Percentiles rank a stretch among this genome's conserved stretches.
phyloP scores from a whole-genome alignment of 1,284 basidiomycete species.

The Limonomyces culmigenus region DNA sequence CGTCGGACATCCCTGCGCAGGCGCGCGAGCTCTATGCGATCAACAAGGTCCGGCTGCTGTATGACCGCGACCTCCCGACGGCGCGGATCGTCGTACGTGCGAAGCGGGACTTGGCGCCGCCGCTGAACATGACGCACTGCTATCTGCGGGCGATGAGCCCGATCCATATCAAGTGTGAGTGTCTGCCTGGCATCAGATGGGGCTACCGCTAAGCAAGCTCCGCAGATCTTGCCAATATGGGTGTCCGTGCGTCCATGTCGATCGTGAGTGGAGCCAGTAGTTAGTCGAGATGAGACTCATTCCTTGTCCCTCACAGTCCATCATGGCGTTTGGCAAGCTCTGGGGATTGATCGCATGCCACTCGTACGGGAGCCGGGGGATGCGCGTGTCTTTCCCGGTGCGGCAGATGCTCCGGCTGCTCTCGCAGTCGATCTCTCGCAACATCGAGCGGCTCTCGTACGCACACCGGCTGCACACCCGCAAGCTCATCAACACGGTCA shows the following conservation, averaged over 20 bases:
- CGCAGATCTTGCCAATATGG: conserved; percentile 65
- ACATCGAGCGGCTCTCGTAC: conserved; percentile 73
- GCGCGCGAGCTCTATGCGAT: conserved; percentile 11
- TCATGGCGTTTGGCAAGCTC: conserved; percentile 68
- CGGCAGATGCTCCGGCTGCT: conserved; percentile 70
- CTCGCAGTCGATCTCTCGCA: conserved; percentile 71
- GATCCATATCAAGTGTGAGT: conserved; percentile 70
- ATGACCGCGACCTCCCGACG: conserved; percentile 64
- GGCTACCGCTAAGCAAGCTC: background rate
- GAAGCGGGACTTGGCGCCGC: conserved; percentile 50
- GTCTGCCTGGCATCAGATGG: conserved; percentile 1
- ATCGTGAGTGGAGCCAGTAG: conserved; percentile 28
- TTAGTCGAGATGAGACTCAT: background rate
- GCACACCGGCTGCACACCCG: conserved; percentile 64
- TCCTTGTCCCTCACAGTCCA: conserved; percentile 29
- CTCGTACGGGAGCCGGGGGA: conserved; percentile 63
- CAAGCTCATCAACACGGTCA: conserved; percentile 70
- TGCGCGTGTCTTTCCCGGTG: conserved; percentile 75
- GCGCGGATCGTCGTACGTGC: conserved; percentile 61
- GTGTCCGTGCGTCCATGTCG: conserved; percentile 74
- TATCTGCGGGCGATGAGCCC: conserved; percentile 83
- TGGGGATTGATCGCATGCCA: conserved; percentile 83
- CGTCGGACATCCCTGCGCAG: conserved; percentile 40
- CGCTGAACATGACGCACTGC: conserved; percentile 81
- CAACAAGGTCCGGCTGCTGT: conserved; percentile 69